Conservation (phyloP, 2,329 filamentous ascomycete genomes). For the Phaeosphaeriaceae sp. region DNA sequence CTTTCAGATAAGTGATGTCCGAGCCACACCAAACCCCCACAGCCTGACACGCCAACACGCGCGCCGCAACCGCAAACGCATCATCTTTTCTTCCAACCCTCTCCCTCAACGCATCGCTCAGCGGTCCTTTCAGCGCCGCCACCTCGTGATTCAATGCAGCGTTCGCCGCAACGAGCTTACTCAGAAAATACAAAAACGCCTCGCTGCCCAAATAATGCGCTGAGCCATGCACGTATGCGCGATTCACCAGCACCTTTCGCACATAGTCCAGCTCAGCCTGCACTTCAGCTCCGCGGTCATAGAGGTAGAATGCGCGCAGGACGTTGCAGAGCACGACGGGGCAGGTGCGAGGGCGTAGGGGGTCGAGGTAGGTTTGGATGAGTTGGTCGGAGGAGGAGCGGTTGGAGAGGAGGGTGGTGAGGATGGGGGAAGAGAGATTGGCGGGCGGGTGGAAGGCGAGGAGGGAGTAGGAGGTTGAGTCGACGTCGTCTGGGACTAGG, state of each 20-base stretch:
- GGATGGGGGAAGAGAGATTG: constrained; percentile 5
- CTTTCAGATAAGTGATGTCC: constrained; percentile 24
- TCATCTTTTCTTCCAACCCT: constrained; percentile 29
- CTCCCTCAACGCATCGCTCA: constrained; percentile 28
- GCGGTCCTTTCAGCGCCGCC: constrained; percentile 24
- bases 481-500: constrained; percentile 41
- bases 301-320: constrained; percentile 40
- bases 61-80: constrained; percentile 35
- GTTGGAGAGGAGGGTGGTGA: constrained; percentile 39
- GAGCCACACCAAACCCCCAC: constrained; percentile 22
- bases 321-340: constrained; percentile 44
- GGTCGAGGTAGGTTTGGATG: constrained; percentile 48
- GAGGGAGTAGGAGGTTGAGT: constrained; percentile 44
- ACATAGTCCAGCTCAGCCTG: constrained; percentile 34
- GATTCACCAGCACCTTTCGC: constrained; percentile 13
- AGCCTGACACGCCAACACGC: constrained; percentile 36
- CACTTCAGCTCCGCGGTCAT: constrained; percentile 31
- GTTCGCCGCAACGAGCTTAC: constrained; percentile 27
- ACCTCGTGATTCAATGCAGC: constrained; percentile 20
- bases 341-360: constrained; percentile 30
- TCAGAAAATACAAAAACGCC: constrained; percentile 42
- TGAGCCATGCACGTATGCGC: constrained; percentile 43
- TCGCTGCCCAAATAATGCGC: constrained; percentile 43
- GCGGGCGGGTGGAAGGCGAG: constrained; percentile 25
- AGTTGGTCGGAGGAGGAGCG: constrained; percentile 48